Conservation (phyloP, 371 early-diverging fungal genomes). For the Apophysomyces trapeziformis region DNA sequence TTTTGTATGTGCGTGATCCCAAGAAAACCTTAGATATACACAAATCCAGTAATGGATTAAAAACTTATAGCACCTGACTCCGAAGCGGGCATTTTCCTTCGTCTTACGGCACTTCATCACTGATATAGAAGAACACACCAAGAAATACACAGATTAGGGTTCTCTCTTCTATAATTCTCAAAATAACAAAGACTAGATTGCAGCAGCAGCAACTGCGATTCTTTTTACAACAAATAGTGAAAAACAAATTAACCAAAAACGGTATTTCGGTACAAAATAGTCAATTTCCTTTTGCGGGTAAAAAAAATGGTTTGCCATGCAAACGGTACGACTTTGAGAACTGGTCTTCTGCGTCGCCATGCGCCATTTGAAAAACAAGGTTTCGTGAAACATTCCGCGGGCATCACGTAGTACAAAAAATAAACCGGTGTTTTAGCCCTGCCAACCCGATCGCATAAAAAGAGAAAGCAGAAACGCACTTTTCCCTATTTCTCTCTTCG, state of each 20-base stretch:
- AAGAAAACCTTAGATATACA: not conserved
- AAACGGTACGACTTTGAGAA: too few species aligned
- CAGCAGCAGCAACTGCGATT: too few species aligned
- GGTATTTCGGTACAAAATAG: too few species aligned
- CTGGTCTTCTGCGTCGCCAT: not conserved
- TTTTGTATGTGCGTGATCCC: constrained; percentile 8
- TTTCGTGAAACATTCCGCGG: constrained; percentile 1
- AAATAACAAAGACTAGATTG: too few species aligned
- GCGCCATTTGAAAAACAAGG: not conserved
- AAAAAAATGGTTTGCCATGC: too few species aligned
- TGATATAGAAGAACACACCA: too few species aligned
- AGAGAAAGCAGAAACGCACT: not conserved
- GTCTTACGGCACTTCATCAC: too few species aligned
- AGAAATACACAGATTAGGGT: too few species aligned
- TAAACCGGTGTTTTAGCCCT: not conserved
- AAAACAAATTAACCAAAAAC: too few species aligned
- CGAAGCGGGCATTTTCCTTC: not conserved
- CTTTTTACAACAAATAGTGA: too few species aligned
- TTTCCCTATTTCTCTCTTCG: not conserved
- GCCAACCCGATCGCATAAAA: not conserved
- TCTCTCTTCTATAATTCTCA: too few species aligned
- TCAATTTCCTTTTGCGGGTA: too few species aligned
- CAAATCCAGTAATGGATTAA: not conserved
- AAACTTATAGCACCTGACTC: not conserved
- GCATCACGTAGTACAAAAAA: not conserved